Evolutionary conservation across 805 yeast genomes (phyloP).

Genomic region (Kluyveromyces aestuarii): DNA sequence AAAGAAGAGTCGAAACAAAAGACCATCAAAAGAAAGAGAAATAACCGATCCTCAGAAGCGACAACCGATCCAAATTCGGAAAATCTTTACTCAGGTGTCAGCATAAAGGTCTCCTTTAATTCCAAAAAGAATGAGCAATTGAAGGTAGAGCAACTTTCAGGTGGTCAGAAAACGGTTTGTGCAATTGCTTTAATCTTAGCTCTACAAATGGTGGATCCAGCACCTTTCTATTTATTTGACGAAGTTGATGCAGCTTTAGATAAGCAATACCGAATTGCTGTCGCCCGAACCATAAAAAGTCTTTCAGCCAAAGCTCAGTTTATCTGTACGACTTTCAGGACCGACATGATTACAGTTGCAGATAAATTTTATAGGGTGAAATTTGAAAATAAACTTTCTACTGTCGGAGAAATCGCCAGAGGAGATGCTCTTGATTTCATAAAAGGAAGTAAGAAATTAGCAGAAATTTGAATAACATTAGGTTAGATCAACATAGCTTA

Average conservation of each 20-base stretch:
- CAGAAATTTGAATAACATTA: slow-evolving; percentile 22
- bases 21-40: slow-evolving; percentile 12
- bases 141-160: slow-evolving; percentile 83
- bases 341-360: slow-evolving; percentile 84
- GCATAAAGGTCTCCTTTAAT: slow-evolving; percentile 84
- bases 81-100: slow-evolving; percentile 61
- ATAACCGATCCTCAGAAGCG: slow-evolving; percentile 8
- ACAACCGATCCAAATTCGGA: slow-evolving; percentile 7
- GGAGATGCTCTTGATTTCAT: slow-evolving; percentile 78
- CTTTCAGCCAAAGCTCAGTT: slow-evolving; percentile 73
- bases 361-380: slow-evolving; percentile 82
- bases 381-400: slow-evolving; percentile 73
- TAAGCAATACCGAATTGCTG: slow-evolving; percentile 81
- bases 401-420: slow-evolving; percentile 58
- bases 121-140: slow-evolving; percentile 79
- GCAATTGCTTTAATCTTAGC: slow-evolving; percentile 92
- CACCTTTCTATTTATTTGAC: slow-evolving; percentile 92
- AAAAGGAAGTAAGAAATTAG: slow-evolving; percentile 40
- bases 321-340: slow-evolving; percentile 91
- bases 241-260: slow-evolving; percentile 96
- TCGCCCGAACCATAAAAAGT: slow-evolving; percentile 63
- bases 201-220: slow-evolving; percentile 91
- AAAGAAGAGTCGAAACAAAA: slow-evolving; percentile 10
- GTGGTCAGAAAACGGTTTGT: slow-evolving; percentile 96
- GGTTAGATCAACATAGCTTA: neutral